Evolutionary conservation across 1,284 basidiomycete species (phyloP), one percentile per base, ranked within the genome.

Genomic region (Kwoniella shivajii): DNA sequence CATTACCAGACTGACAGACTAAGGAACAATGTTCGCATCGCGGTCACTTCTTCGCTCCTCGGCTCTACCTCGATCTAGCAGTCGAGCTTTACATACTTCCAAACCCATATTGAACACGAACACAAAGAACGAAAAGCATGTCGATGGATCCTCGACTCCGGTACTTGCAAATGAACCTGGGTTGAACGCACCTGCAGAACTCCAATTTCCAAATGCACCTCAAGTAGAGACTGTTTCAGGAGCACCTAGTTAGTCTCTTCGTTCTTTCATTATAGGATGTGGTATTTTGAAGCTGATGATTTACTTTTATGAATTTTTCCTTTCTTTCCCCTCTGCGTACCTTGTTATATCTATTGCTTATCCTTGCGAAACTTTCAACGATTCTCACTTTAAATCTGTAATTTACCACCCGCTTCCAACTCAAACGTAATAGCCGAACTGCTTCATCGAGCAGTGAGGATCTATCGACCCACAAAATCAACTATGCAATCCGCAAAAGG

Each of bases 401-500:
- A n/a, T n/a, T n/a, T n/a, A n/a, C 42, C 42, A 7, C 26, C 5
- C 14, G 24, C 16, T 29, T 34, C n/a, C n/a, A n/a, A n/a, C n/a
- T n/a, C n/a, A n/a, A n/a, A n/a, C n/a, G n/a, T n/a, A n/a, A 20
- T 38, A 46, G 47, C 55, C 33, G 88, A 96, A 76, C 84, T 98
- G 59, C 86, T 85, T 61, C 87, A 92, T 74, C 90, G 95, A 46
- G 80, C 85, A 26, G 94, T 98, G 34, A 86, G 94, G 57, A 93
- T 99, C 76, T 99, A 86, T 82, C 89, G 93, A 74, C 92, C 94
- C 0, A 87, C 93, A 22, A 89, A 92, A 66, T 92, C 92, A 64
- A 95, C 94, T 9, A 98, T 95, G 85, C 93, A 97, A 78, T 93
- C 90, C 50, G 94, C 92, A 50, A 84, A 86, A 44, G 87, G 86